A percentile compares a stretch with the other conserved stretches of the same genome.
Conservation (phyloP, 2,329 filamentous ascomycete genomes). For the Epicoccum sorghinum region DNA sequence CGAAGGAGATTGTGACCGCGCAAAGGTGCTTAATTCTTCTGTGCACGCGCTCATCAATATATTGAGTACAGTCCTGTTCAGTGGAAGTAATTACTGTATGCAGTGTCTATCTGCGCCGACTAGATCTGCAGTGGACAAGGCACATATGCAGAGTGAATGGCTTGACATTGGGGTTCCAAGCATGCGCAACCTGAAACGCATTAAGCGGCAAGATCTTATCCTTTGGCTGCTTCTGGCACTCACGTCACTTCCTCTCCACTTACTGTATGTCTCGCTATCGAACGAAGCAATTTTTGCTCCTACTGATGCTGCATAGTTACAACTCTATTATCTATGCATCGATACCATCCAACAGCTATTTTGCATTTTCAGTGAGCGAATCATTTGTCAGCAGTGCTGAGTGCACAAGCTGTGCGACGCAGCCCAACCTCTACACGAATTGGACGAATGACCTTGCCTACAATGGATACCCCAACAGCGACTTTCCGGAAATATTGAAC, state of each 20-base stretch:
- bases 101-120: constrained; percentile 59
- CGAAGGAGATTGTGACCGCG: too few species aligned
- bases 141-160: constrained; percentile 43
- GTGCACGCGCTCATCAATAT: constrained; percentile 57
- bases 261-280: constrained; percentile 11
- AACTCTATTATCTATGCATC: constrained; percentile 31
- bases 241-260: constrained; percentile 24
- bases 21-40: too few species aligned
- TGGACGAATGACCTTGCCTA: too few species aligned
- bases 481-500: too few species aligned
- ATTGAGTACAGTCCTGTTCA: constrained; percentile 53
- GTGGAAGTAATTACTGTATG: constrained; percentile 59
- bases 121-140: constrained; percentile 55
- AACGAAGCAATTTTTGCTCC: too few species aligned
- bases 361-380: background rate
- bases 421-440: too few species aligned
- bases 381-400: background rate
- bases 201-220: constrained; percentile 9
- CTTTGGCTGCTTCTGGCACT: constrained; percentile 21
- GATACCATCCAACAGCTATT: constrained; percentile 9
- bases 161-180: constrained; percentile 28
- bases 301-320: constrained; percentile 17
- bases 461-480: too few species aligned
- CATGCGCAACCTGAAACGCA: constrained; percentile 22
- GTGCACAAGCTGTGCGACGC: too few species aligned